Percentiles rank a stretch among this genome's conserved stretches.
Conservation (phyloP, 2,329 filamentous ascomycete genomes). For the Talaromyces sp. region DNA sequence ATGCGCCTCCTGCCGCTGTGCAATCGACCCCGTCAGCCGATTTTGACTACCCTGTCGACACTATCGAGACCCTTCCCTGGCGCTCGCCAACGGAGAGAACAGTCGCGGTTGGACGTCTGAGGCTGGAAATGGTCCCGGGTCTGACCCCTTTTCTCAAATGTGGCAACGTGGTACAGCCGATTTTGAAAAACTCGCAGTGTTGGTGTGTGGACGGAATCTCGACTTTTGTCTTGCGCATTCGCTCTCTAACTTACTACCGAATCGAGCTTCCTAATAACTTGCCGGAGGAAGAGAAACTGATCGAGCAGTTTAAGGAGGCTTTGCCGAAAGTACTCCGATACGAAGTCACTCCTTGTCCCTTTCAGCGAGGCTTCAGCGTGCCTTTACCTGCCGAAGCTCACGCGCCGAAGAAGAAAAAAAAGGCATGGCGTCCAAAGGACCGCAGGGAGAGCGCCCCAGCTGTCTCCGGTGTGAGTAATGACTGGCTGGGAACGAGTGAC, state of each 20-base stretch:
- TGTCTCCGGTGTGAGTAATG: conserved; percentile 12
- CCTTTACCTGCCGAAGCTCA: conserved; percentile 64
- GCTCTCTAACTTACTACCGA: conserved; percentile 79
- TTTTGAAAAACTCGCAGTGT: conserved; percentile 83
- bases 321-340: conserved; percentile 72
- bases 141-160: conserved; percentile 86
- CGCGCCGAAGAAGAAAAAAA: conserved; percentile 57
- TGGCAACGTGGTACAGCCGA: conserved; percentile 75
- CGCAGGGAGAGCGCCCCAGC: conserved; percentile 34
- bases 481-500: conserved; percentile 13
- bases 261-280: conserved; percentile 72
- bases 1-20: conserved; percentile 31
- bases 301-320: conserved; percentile 63
- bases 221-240: conserved; percentile 81
- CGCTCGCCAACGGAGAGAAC: conserved; percentile 72
- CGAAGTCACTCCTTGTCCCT: conserved; percentile 83
- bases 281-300: conserved; percentile 58
- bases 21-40: conserved; percentile 38
- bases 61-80: conserved; percentile 65
- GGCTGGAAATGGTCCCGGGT: conserved; percentile 79
- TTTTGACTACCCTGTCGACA: conserved; percentile 44
- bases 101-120: conserved; percentile 73
- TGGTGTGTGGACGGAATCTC: conserved; percentile 86
- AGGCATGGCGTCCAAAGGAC: conserved; percentile 61
- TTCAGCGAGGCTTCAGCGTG: conserved; percentile 70